Percentiles rank a stretch among this genome's conserved stretches.
Conservation (phyloP, 768 basidiomycete species). For the Boletales sp. region DNA sequence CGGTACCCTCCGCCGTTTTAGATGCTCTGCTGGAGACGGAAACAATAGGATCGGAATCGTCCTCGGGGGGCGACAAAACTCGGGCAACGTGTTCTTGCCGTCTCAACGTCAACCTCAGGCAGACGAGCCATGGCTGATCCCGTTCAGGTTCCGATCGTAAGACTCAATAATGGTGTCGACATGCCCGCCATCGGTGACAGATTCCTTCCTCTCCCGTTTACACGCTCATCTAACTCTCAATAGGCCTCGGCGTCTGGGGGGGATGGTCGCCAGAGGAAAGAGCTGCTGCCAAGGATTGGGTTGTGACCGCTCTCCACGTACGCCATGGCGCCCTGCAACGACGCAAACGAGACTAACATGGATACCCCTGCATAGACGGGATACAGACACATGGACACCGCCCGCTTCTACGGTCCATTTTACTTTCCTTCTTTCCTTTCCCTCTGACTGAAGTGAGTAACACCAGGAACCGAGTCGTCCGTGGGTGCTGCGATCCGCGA, state of each 20-base stretch:
- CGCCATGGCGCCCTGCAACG: neutral
- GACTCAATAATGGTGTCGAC: too few relatives aligned
- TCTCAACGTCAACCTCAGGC: too few relatives aligned
- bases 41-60: too few relatives aligned
- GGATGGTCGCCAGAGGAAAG: neutral
- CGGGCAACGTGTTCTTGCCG: too few relatives aligned
- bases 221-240: too few relatives aligned
- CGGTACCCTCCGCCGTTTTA: too few relatives aligned
- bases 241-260: neutral
- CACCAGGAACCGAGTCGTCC: constrained; percentile 37
- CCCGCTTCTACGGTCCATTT: constrained; percentile 5
- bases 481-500: constrained; percentile 46
- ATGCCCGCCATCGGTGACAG: constrained; percentile 1
- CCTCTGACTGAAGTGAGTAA: neutral
- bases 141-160: neutral
- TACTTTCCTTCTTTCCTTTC: neutral
- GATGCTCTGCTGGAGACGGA: too few relatives aligned
- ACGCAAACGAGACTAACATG: too few relatives aligned
- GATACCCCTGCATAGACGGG: constrained; percentile 21
- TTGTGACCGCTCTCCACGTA: neutral
- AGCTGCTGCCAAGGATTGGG: neutral
- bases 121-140: neutral
- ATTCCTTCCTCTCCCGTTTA: neutral
- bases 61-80: too few relatives aligned
- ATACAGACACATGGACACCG: constrained; percentile 48